These are phyloP conservation scores for Carallia brachiata DNA, from an alignment of 345 rosid species.

Conservation along the genomic window DNA sequence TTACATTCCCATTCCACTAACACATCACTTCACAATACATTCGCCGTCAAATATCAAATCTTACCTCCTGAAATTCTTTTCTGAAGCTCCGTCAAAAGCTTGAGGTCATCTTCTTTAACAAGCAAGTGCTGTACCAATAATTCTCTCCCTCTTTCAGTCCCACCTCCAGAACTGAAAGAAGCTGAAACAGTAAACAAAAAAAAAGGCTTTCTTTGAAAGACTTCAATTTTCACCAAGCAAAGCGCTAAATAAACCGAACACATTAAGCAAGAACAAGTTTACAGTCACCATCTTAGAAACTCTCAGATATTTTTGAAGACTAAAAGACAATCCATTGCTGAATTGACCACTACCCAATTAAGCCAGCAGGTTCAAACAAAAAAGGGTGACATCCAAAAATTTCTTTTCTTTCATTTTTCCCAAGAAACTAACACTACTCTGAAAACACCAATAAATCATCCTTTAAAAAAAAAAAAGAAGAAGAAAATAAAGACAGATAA, in stretches of 20 bases:
- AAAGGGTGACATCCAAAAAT: too few species aligned
- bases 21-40: too few species aligned
- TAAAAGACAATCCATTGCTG: too few species aligned
- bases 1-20: background rate
- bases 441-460: background rate
- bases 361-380: too few species aligned
- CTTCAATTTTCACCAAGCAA: background rate
- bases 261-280: too few species aligned
- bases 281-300: too few species aligned
- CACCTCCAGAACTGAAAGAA: slow-evolving; percentile 50
- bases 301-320: too few species aligned
- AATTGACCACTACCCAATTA: too few species aligned
- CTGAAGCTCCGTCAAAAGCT: slow-evolving; percentile 60
- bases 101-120: slow-evolving; percentile 61
- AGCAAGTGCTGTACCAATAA: slow-evolving; percentile 85
- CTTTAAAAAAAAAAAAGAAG: background rate
- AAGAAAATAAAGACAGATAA: background rate
- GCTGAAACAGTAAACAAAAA: slow-evolving; percentile 30
- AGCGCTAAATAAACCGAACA: background rate
- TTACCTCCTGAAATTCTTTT: slow-evolving; percentile 56
- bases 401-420: too few species aligned
- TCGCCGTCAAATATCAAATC: background rate
- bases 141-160: slow-evolving; percentile 47
- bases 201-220: background rate
- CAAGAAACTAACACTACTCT: background rate